Base-by-base conservation (phyloP, 192 early-diverging fungal genomes). In the Nowakowskiella sp. region DNA sequence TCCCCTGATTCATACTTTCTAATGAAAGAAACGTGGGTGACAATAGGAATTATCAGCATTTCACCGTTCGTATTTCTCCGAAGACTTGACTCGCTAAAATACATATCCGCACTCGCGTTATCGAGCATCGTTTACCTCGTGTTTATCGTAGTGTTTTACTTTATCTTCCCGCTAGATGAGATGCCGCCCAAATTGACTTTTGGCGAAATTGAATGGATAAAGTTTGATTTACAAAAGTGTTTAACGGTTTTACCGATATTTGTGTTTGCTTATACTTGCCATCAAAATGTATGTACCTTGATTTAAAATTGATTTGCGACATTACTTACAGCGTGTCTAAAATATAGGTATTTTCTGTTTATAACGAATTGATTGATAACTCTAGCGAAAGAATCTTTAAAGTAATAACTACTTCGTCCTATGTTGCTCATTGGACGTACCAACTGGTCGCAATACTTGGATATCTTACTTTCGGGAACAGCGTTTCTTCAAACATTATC, bases 221-320 rank as follows among this genome's bases (percentile, higher is more conserved):
- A 67, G 28, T n/a, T 76, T 33, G 67, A 65, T 78, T 68, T 9
- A 67, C 61, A 24, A 70, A 74, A 30, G 79, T 88, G 66, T 81
- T 90, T 70, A 73, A 80, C 19, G 76, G 44, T 78, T 19, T 62
- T 97, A 34, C 96, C 96, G 1, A 88, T 99, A 26, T 99, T 99
- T 78, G 88, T 99, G 16, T 99, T 99, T 80, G 91, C 91, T 6
- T 99, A 95, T 56, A 99, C 96, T 19, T 99, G 95, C 64, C 94
- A 98, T 67, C 94, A 98, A 68, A 98, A 98, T 66, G 87, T 90
- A 68, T 67, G 74, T 57, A 21, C 2, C 9, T 46, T 9, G n/a
- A 45, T 10, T 61, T 49, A 51, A 33, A 23, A 7, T 19, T 47
- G 6, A 16, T 44, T 19, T 19, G 53, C 10, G 27, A 19, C 22